These are phyloP conservation scores for Cladobotryum protrusum DNA, from an alignment of 2,329 filamentous ascomycete genomes.

Conservation along the genomic window DNA sequence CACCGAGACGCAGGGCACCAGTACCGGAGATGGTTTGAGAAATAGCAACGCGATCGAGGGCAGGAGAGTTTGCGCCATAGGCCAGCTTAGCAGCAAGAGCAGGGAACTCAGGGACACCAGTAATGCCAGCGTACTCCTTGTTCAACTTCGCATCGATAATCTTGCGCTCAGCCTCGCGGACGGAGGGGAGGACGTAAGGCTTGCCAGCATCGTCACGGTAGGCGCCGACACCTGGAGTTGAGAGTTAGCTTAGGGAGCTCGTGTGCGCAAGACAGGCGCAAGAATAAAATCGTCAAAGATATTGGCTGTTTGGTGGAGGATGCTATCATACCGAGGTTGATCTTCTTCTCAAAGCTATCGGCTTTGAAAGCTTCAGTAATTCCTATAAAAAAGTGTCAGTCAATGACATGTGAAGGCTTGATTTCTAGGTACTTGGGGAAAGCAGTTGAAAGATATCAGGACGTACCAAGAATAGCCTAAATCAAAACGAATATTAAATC, in stretches of 20 bases:
- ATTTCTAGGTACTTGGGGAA: neutral
- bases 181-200: constrained; percentile 94
- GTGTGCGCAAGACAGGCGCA: constrained; percentile 10
- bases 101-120: constrained; percentile 90
- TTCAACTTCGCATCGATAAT: constrained; percentile 72
- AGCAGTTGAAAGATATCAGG: constrained; percentile 6
- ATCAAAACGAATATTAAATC: neutral
- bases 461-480: constrained; percentile 70
- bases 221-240: constrained; percentile 73
- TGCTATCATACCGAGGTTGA: constrained; percentile 72
- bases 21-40: constrained; percentile 98
- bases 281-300: constrained; percentile 8
- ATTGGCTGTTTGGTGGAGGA: constrained; percentile 9
- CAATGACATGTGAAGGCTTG: constrained; percentile 15
- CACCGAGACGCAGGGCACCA: constrained; percentile 89
- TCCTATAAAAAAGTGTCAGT: constrained; percentile 39
- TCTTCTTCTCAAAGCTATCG: constrained; percentile 88
- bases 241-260: constrained; percentile 4
- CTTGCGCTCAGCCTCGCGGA: constrained; percentile 82
- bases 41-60: constrained; percentile 75
- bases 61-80: constrained; percentile 74
- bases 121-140: constrained; percentile 98
- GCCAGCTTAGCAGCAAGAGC: constrained; percentile 85
- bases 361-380: constrained; percentile 99
- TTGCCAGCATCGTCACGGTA: constrained; percentile 98